These are phyloP conservation scores for Wickerhamiella allomyrinae DNA, from an alignment of 805 yeast genomes.

Conservation along the genomic window DNA sequence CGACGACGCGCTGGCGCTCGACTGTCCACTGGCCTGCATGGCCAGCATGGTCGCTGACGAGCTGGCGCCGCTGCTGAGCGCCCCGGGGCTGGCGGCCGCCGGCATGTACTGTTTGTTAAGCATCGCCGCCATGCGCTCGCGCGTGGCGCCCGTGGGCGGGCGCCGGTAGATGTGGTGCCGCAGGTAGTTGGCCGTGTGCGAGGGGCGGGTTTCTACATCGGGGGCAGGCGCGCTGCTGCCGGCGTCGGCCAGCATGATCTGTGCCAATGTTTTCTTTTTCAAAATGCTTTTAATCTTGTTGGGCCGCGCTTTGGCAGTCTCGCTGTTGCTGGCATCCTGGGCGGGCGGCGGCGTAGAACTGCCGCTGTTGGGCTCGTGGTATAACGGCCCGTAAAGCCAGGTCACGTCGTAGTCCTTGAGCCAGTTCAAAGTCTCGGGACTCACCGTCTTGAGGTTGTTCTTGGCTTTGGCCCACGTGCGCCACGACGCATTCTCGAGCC, in stretches of 20 bases:
- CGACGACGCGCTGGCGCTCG: conserved; percentile 3
- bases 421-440: conserved; percentile 92
- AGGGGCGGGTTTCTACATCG: background rate
- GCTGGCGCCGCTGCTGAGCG: background rate
- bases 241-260: conserved; percentile 42
- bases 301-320: background rate
- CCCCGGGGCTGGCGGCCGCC: background rate
- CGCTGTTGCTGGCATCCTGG: background rate
- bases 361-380: conserved; percentile 28
- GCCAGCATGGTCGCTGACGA: conserved; percentile 2
- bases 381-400: conserved; percentile 91
- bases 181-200: conserved; percentile 19
- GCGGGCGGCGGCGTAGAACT: background rate
- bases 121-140: conserved; percentile 21
- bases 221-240: conserved; percentile 2
- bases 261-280: conserved; percentile 75
- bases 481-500: conserved; percentile 81
- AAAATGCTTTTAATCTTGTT: conserved; percentile 61
- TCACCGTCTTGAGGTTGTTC: conserved; percentile 52
- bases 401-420: conserved; percentile 92
- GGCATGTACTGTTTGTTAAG: conserved; percentile 22
- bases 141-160: conserved; percentile 19
- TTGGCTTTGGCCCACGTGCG: conserved; percentile 86
- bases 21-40: background rate
- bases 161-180: conserved; percentile 29